These are phyloP conservation scores for Pyricularia grisea DNA, from an alignment of 2,329 filamentous ascomycete species.

Conservation along the genomic window DNA sequence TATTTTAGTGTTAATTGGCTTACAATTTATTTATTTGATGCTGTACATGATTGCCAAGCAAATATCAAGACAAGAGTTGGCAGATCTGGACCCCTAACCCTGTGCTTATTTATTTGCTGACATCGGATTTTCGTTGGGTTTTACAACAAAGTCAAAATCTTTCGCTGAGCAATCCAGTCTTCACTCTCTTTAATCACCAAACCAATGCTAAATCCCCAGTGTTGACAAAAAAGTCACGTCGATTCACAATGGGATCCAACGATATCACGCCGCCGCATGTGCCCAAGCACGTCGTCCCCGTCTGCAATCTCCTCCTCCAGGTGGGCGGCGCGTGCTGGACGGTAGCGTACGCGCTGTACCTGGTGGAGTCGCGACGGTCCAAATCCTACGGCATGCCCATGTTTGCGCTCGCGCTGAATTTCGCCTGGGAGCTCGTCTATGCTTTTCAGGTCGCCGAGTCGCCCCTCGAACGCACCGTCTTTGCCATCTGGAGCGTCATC, in stretches of 20 bases:
- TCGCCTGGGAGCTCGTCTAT: slow-evolving; percentile 5
- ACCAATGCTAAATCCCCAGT: no score
- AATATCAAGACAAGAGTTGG: no score
- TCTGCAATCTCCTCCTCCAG: not conserved
- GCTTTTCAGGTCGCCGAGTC: slow-evolving; percentile 4
- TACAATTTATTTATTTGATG: no score
- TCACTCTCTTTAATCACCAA: no score
- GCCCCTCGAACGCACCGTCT: slow-evolving; percentile 2
- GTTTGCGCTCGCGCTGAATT: slow-evolving; percentile 3
- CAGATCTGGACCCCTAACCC: no score
- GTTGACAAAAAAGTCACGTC: no score
- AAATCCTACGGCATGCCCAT: slow-evolving; percentile 5
- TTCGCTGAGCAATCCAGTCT: no score
- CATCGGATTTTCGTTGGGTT: not conserved
- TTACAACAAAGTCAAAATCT: no score
- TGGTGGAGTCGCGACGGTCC: slow-evolving; percentile 1
- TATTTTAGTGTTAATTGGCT: no score
- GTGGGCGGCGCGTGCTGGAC: slow-evolving; percentile 1
- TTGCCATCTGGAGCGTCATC: slow-evolving; percentile 2
- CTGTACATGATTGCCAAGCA: not conserved
- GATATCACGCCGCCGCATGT: not conserved
- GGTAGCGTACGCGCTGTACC: slow-evolving; percentile 1
- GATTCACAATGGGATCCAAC: not conserved
- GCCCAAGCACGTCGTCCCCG: slow-evolving; percentile 1
- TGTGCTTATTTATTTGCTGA: no score